Evolutionary conservation across 2,329 filamentous ascomycete genomes (phyloP).

Genomic region (Exutisphaerella laricina): DNA sequence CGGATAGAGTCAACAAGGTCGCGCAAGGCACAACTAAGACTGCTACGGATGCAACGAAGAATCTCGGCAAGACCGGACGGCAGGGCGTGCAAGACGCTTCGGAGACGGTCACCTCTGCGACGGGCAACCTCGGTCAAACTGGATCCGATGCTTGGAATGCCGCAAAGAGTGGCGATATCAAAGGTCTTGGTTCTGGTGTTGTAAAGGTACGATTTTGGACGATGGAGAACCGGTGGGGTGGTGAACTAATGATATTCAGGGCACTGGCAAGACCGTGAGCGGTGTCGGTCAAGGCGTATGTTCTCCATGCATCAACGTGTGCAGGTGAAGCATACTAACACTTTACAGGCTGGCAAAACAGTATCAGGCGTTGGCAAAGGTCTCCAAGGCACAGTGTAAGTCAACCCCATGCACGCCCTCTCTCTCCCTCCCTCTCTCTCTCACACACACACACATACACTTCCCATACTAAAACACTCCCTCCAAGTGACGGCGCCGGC

Average conservation of each 20-base stretch:
- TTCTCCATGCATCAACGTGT: not conserved
- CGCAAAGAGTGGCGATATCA: conserved; percentile 27
- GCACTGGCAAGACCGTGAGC: conserved; percentile 28
- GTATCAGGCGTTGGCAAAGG: conserved; percentile 26
- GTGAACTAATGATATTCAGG: conserved; percentile 4
- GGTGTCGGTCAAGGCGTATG: conserved; percentile 23
- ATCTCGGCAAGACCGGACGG: conserved; percentile 34
- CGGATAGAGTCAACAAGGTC: conserved; percentile 33
- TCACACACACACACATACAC: no score
- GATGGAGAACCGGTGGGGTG: not conserved
- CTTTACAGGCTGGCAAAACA: conserved; percentile 19
- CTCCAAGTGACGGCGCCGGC: no score
- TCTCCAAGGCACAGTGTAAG: conserved; percentile 21
- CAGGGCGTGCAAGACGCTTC: conserved; percentile 32
- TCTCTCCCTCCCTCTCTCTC: no score
- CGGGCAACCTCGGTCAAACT: conserved; percentile 27
- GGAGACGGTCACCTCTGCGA: conserved; percentile 25
- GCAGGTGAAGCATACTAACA: conserved; percentile 6
- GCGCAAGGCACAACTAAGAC: conserved; percentile 34
- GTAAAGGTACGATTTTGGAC: conserved; percentile 12
- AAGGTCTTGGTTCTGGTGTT: conserved; percentile 24
- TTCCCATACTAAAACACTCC: no score
- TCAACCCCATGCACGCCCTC: not conserved
- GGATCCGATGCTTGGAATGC: conserved; percentile 27
- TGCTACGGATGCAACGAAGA: conserved; percentile 32